phyloP scores from a whole-genome alignment of 768 basidiomycete species.

The Pulveroboletus sp. region DNA sequence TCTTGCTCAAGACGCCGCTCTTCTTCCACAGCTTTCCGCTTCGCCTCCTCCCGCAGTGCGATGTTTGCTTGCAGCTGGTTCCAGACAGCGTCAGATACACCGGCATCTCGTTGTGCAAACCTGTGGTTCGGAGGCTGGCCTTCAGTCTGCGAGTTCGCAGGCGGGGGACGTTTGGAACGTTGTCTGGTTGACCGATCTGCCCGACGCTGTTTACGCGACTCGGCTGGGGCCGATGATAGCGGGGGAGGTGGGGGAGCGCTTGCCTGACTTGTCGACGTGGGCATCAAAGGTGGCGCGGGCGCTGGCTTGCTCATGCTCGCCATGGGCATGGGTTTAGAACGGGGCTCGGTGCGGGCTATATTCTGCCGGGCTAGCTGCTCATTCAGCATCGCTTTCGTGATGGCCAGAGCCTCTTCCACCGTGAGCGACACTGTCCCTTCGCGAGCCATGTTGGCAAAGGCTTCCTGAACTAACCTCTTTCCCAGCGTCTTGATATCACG shows the following conservation, averaged over 20 bases:
- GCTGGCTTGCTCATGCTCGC: conserved; percentile 20
- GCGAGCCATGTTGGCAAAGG: conserved; percentile 29
- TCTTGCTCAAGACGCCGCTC: conserved; percentile 19
- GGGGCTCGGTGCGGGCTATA: background rate
- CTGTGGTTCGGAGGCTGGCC: conserved; percentile 7
- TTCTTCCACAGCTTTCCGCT: conserved; percentile 18
- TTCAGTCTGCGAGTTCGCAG: background rate
- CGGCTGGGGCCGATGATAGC: background rate
- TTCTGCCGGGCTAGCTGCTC: conserved; percentile 22
- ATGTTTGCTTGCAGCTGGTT: conserved; percentile 41
- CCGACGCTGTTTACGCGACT: conserved; percentile 6
- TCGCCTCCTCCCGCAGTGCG: conserved; percentile 22
- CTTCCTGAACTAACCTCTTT: conserved; percentile 43
- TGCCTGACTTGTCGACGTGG: conserved; percentile 17
- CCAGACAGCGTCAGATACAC: conserved; percentile 54
- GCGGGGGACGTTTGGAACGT: background rate
- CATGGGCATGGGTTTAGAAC: conserved; percentile 12
- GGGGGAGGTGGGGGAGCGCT: conserved; percentile 23
- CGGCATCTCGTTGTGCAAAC: conserved; percentile 41
- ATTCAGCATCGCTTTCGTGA: conserved; percentile 21
- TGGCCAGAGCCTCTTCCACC: conserved; percentile 27
- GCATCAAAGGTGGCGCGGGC: conserved; percentile 19
- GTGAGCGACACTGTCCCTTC: conserved; percentile 24
- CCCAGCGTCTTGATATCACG: conserved; percentile 57
- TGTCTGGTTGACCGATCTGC: background rate